Evolutionary conservation across 2,329 filamentous ascomycete genomes (phyloP).

Genomic region (Gnomoniopsis smithogilvyi): DNA sequence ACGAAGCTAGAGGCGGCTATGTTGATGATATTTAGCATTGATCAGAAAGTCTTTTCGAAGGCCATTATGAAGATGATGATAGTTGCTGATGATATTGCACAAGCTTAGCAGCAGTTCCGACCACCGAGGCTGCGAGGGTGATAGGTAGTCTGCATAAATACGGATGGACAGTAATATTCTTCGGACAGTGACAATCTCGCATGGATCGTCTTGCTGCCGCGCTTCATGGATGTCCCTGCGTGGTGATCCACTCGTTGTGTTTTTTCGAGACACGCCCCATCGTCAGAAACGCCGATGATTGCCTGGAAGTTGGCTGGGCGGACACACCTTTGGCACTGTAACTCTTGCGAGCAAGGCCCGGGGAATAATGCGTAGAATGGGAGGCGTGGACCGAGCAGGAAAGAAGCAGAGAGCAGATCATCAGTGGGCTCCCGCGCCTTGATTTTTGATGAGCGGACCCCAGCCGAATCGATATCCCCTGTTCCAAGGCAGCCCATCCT

Average conservation of each 20-base stretch:
- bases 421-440: conserved; percentile 1
- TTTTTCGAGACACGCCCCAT: conserved; percentile 11
- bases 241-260: background rate
- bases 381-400: conserved; percentile 3
- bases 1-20: background rate
- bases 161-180: background rate
- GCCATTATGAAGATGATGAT: background rate
- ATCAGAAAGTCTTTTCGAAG: background rate
- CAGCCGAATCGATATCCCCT: conserved; percentile 6
- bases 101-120: background rate
- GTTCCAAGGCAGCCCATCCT: background rate
- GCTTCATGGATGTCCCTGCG: background rate
- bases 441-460: conserved; percentile 8
- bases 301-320: background rate
- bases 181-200: background rate
- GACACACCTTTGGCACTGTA: background rate
- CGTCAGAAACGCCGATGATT: background rate
- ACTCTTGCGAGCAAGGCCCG: background rate
- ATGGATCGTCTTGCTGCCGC: background rate
- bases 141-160: background rate
- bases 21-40: background rate
- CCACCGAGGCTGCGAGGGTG: too few species aligned
- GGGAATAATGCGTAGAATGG: background rate
- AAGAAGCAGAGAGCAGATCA: background rate
- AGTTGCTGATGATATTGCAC: background rate